phyloP scores from a whole-genome alignment of 164 flowering plant genomes.

The Aristolochia californica region DNA sequence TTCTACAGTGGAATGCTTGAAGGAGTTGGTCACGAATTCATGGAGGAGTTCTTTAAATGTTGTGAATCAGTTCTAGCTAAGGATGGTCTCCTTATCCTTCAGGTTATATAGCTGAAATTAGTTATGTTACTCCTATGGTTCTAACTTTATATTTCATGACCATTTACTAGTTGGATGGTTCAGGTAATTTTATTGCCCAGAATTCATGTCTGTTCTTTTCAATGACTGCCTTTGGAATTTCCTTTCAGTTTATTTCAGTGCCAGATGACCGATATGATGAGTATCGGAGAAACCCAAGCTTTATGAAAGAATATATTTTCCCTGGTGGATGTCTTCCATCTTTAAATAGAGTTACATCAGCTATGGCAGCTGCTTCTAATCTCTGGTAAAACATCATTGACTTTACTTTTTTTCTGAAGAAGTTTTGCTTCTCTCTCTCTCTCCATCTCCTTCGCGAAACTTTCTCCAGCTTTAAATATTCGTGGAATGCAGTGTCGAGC shows the following conservation, averaged over 20 bases:
- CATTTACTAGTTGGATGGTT: neutral
- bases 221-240: neutral
- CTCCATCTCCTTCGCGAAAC: neutral
- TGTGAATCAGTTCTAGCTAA: slow-evolving; percentile 71
- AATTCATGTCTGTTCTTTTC: too few relatives aligned
- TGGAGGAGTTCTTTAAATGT: slow-evolving; percentile 67
- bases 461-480: neutral
- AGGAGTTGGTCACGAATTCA: slow-evolving; percentile 81
- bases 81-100: slow-evolving; percentile 79
- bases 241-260: slow-evolving; percentile 65
- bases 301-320: slow-evolving; percentile 87
- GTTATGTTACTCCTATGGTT: neutral
- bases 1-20: slow-evolving; percentile 82
- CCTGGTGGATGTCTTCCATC: slow-evolving; percentile 88
- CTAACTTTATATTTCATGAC: neutral
- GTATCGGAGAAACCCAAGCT: slow-evolving; percentile 74
- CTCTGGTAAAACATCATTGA: slow-evolving; percentile 40
- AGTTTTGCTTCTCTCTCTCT: neutral
- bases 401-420: neutral
- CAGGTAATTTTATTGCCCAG: neutral
- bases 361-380: slow-evolving; percentile 72
- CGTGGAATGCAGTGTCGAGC: slow-evolving; percentile 61
- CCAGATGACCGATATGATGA: slow-evolving; percentile 85
- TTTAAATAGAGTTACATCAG: slow-evolving; percentile 64
- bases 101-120: slow-evolving; percentile 36